A percentile compares a stretch with the other conserved stretches of the same genome.
Evolutionary conservation across 805 yeast genomes (phyloP).

Genomic region (Lipomyces mesembrius): DNA sequence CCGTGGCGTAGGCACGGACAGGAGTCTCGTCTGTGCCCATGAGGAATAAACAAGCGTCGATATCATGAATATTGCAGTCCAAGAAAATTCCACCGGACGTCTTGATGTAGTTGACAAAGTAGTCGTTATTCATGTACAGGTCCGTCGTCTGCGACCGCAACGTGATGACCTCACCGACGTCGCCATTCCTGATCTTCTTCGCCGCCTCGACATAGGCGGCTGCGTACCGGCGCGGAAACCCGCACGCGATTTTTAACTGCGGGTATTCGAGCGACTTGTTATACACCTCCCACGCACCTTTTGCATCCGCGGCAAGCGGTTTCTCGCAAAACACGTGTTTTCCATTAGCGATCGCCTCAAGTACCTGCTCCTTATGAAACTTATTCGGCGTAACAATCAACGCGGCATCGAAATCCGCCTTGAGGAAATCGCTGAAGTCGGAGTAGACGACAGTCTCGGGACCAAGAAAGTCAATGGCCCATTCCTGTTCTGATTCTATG

Average conservation of each 20-base stretch:
- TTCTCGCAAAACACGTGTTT: slow-evolving; percentile 38
- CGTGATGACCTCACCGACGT: slow-evolving; percentile 34
- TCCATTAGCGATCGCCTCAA: slow-evolving; percentile 30
- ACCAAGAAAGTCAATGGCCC: slow-evolving; percentile 15
- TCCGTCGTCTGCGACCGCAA: slow-evolving; percentile 39
- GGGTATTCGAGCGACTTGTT: slow-evolving; percentile 29
- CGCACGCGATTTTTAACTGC: slow-evolving; percentile 36
- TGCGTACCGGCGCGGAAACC: slow-evolving; percentile 38
- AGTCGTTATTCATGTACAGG: slow-evolving; percentile 18
- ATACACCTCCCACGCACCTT: slow-evolving; percentile 34
- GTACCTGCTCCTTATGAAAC: slow-evolving; percentile 32
- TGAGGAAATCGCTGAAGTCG: slow-evolving; percentile 30
- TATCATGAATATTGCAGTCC: slow-evolving; percentile 40
- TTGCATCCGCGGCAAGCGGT: slow-evolving; percentile 30
- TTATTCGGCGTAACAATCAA: slow-evolving; percentile 32
- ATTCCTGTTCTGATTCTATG: slow-evolving; percentile 22
- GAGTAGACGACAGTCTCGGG: slow-evolving; percentile 15
- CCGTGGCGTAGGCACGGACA: slow-evolving; percentile 32
- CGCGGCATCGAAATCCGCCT: slow-evolving; percentile 32
- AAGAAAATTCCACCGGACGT: slow-evolving; percentile 41
- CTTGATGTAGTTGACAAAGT: slow-evolving; percentile 36
- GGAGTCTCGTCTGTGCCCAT: slow-evolving; percentile 36
- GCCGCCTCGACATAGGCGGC: slow-evolving; percentile 33
- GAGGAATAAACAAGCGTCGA: slow-evolving; percentile 37
- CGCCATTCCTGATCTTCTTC: slow-evolving; percentile 29